Evolutionary conservation across 305 asterid genomes (phyloP).

Genomic region (Caryopteris hybrid): DNA sequence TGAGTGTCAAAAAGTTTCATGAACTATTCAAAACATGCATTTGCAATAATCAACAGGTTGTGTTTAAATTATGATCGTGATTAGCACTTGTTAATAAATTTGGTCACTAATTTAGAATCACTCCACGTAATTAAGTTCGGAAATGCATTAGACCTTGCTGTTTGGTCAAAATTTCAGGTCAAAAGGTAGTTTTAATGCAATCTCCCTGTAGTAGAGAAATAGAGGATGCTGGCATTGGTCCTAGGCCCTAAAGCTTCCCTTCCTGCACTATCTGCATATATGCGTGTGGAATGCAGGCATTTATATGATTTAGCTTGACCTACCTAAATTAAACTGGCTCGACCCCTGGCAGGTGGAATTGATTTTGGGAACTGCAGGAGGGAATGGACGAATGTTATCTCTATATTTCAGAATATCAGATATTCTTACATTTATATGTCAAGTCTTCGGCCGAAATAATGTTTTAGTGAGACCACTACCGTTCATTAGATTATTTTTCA

Average conservation of each 20-base stretch:
- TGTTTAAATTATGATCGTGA: neutral
- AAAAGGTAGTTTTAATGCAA: neutral
- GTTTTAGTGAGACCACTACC: neutral
- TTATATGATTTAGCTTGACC: too few species aligned
- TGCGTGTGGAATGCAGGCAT: too few species aligned
- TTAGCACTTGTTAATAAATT: too few species aligned
- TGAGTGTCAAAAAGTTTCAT: neutral
- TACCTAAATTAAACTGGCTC: too few species aligned
- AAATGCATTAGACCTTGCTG: too few species aligned
- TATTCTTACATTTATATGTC: neutral
- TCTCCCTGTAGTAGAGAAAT: neutral
- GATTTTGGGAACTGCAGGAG: neutral
- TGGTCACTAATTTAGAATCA: too few species aligned
- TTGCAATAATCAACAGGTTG: too few species aligned
- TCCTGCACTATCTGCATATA: too few species aligned
- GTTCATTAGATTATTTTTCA: neutral
- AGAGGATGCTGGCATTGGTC: too few species aligned
- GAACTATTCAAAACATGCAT: neutral
- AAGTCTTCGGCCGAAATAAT: neutral
- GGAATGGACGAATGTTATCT: neutral
- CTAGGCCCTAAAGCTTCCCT: too few species aligned
- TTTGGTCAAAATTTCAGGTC: too few species aligned
- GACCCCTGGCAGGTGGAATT: neutral
- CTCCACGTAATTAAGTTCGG: too few species aligned
- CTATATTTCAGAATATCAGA: neutral